Evolutionary conservation across 495 filamentous ascomycete genomes (phyloP), one percentile per base, ranked within the genome.

Genomic region (Penicillium subrubescens): DNA sequence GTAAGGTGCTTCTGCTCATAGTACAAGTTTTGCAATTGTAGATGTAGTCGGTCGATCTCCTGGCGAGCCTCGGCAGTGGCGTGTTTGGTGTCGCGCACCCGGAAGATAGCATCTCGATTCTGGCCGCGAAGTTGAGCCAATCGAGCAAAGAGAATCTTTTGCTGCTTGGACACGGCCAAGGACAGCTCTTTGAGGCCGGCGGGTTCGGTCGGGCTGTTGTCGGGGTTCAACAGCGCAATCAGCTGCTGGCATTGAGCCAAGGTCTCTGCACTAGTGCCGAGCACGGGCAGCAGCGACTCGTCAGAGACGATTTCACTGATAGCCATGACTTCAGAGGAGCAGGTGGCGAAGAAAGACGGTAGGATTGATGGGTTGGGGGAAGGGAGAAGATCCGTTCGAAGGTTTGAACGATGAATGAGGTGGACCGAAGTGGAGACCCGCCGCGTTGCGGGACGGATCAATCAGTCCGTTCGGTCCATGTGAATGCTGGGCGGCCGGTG

Each of bases 11-110:
- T 84, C 75, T 97, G 93, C 75, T 99, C 95, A 75, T 99, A 99
- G 76, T 96, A 94, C 27, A 99, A 82, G 73, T 99, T 99, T 75
- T 98, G 94, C 31, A 98, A 82, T 72, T 96, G 89, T 21, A 99
- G 85, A 79, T 97, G 94, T 62, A 98, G 82, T 57, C 88, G 86
- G 72, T 99, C 95, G 58, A 97, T 92, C 76, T 97, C 93, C 73
- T 92, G 89, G 27, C 94, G 88, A 34, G 89, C 90, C 73, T 97
- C 92, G 33, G 90, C 89, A 10, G 96, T 97, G 68, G 85, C 80
- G 57, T 88, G 85, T 73, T 98, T 99, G 37, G 94, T 97, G 60
- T 93, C 87, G 61, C 95, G 88, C 39, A 94, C 90, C 19, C 86
- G 83, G 59, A 97, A 84, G 66, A 92, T 86, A 12, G 93, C 92